phyloP scores from a whole-genome alignment of 805 yeast species.

The Zygotorulaspora chibaensis region DNA sequence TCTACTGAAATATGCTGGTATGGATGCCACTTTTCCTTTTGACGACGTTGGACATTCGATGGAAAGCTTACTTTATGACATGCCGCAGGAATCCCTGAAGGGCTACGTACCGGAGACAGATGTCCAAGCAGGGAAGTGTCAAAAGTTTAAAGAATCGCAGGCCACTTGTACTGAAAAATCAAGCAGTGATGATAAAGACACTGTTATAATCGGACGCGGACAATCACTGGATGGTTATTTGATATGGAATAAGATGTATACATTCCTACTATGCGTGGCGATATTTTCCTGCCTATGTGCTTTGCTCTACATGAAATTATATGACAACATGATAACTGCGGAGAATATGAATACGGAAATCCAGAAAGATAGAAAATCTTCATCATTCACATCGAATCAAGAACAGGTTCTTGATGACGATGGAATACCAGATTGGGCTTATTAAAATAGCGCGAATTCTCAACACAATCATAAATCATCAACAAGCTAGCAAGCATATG shows the following conservation, averaged over 20 bases:
- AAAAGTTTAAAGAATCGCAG: neutral
- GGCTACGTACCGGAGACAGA: constrained; percentile 40
- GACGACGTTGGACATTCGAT: constrained; percentile 29
- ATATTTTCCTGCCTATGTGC: constrained; percentile 12
- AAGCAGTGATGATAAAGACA: neutral
- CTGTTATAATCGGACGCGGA: constrained; percentile 8
- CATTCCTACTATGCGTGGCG: constrained; percentile 7
- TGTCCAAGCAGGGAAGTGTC: neutral
- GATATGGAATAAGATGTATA: constrained; percentile 10
- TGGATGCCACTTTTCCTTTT: constrained; percentile 26
- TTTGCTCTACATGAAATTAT: constrained; percentile 14
- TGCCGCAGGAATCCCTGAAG: constrained; percentile 51
- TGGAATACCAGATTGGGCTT: constrained; percentile 19
- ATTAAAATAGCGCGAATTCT: neutral
- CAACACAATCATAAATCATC: too few species aligned
- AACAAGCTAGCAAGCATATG: too few species aligned
- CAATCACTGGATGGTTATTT: constrained; percentile 5
- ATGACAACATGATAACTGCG: neutral
- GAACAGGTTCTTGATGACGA: constrained; percentile 4
- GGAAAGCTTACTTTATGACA: constrained; percentile 36
- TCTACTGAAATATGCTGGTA: constrained; percentile 23
- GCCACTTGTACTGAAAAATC: neutral
- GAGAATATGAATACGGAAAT: neutral
- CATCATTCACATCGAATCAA: constrained; percentile 5
- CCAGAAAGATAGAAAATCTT: constrained; percentile 3